Percentiles rank a stretch among this genome's conserved stretches.
Evolutionary conservation across 306 rosid species (phyloP).

Genomic region (Ziziphus jujuba): DNA sequence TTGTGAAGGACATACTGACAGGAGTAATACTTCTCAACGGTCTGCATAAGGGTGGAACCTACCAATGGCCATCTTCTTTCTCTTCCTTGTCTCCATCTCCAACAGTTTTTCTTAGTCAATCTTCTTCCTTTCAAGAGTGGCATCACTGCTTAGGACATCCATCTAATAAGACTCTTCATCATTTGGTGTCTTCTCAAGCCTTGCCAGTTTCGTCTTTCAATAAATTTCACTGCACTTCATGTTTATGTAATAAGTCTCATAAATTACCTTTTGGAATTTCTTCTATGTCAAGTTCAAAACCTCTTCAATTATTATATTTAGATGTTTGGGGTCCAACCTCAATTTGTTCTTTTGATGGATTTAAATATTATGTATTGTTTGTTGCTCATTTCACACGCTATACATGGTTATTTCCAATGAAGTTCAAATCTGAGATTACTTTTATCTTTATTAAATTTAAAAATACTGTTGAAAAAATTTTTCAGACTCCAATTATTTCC

Average conservation of each 20-base stretch:
- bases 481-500: not conserved
- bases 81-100: not conserved
- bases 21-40: not conserved
- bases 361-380: not conserved
- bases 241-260: not conserved
- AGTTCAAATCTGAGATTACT: not conserved
- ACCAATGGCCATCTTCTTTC: no score
- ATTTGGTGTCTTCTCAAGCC: not conserved
- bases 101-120: not conserved
- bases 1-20: not conserved
- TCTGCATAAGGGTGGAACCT: not conserved
- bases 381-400: not conserved
- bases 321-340: not conserved
- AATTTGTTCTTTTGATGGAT: not conserved
- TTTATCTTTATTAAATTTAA: not conserved
- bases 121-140: not conserved
- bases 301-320: not conserved
- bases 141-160: not conserved
- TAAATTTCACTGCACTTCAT: not conserved
- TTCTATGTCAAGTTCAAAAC: no score
- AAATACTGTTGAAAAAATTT: not conserved
- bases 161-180: not conserved
- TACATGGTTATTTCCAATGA: not conserved
- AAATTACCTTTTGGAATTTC: no score
- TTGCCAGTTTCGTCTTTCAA: not conserved